Base-by-base conservation (phyloP, 1,139 yeast species). In the Scheffersomyces parashehatae region DNA sequence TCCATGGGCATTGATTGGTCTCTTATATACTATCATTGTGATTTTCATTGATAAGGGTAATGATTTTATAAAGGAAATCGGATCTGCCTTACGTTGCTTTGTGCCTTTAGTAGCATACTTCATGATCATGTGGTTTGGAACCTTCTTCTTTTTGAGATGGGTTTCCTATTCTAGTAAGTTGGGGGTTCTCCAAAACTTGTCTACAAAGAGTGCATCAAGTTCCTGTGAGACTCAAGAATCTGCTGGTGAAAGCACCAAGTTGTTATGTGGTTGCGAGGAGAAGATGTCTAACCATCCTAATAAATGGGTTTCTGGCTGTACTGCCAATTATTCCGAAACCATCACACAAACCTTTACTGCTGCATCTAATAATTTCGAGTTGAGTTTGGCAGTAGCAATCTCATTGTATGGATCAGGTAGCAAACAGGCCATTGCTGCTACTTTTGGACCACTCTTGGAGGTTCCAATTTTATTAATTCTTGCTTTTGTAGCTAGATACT, bases 311-410 rank as follows among this genome's bases (percentile, higher is more conserved):
- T 36, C 36, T 10, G 44, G 52, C 12, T 75, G 80, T 52, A 53
- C 64, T 38, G 78, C 79, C 5, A 57, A 53, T 36, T 81, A 78
- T 54, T 54, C 64, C 7, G 64, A 67, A 36, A 69, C 74, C 3
- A 65, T 72, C 20, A 75, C 83, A 3, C 85, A 79, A 51, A 65
- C 79, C 10, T 81, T 81, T 50, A 79, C 84, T 1, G 83, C 84
- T 14, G 76, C 83, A 2, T 75, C 82, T 4, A 81, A 81, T 55
- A 80, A 81, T 48, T 66, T 66, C 42, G 55, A 48, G 38, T 43
- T 49, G 44, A 47, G 47, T 33, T 41, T 53, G 38, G 83, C 85
- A 3, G 73, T 81, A 12, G 80, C 83, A 2, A 75, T 77, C 11
- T 71, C 83, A 0, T 52, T 77, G 6, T 81, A 75, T 60, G 85